Evolutionary conservation across 2,329 filamentous ascomycete genomes (phyloP), one percentile per base, ranked within the genome.

Genomic region (Fusarium metavorans): DNA sequence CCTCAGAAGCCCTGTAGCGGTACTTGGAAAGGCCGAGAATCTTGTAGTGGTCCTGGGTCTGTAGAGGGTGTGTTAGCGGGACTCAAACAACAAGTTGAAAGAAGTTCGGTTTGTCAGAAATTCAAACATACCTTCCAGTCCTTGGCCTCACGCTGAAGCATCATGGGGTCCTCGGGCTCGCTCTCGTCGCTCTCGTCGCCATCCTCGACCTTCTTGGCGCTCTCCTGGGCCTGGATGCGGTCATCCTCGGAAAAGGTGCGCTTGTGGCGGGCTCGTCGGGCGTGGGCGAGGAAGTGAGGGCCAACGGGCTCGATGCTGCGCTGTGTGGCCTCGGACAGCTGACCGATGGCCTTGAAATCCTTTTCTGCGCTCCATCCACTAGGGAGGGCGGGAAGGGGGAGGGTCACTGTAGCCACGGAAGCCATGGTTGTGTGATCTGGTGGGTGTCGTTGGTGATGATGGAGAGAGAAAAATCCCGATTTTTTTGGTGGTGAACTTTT

Each of bases 201-300:
- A 75, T 97, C 94, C 85, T 98, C 96, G 65, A 97, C 92, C 85
- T 97, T 98, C 91, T 97, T 98, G 82, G 95, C 95, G 78, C 93
- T 95, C 85, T 97, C 92, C 85, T 97, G 94, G 58, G 97, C 97
- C 87, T 98, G 95, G 82, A 99, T 97, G 77, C 95, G 94, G 84
- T 99, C 97, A 85, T 99, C 97, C 87, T 99, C 96, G 81, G 94
- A 97, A 87, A 99, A 99, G 61, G 97, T 99, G 81, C 97, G 95
- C 88, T 97, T 95, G 87, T 98, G 95, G 76, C 95, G 93, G 85
- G 95, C 94, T 85, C 97, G 94, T 82, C 97, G 95, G 80, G 97
- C 97, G 85, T 98, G 95, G 78, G 97, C 97, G 76, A 99, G 92
- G 89, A 98, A 99, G 88, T 98, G 95, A 85, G 97, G 96, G 78